Evolutionary conservation across 441 rosid genomes (phyloP).

Genomic region (Gossypium schwendimanii): DNA sequence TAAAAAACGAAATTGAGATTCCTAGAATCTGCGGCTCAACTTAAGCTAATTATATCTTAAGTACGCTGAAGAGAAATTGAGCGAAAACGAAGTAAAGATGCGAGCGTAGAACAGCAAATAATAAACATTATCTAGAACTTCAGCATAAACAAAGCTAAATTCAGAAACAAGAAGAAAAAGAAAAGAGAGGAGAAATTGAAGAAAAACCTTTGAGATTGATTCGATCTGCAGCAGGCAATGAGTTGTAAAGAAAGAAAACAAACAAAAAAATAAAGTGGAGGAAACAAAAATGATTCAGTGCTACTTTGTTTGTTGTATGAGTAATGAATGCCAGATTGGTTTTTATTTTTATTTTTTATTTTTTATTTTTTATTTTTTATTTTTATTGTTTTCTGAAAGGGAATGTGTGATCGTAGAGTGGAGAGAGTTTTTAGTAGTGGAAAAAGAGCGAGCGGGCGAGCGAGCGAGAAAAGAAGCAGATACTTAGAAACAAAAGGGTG

Average conservation of each 20-base stretch:
- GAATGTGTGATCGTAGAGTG: background rate
- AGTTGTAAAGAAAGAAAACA: constrained; percentile 22
- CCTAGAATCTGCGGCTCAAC: background rate
- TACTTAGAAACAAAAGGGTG: background rate
- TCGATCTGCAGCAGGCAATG: constrained; percentile 28
- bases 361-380: no score
- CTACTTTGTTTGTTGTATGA: background rate
- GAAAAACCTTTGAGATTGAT: constrained; percentile 22
- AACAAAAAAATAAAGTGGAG: background rate
- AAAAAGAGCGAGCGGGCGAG: constrained; percentile 1
- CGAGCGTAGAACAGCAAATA: background rate
- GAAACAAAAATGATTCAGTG: background rate
- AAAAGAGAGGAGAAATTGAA: background rate
- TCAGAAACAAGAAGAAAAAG: background rate
- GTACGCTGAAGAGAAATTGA: background rate
- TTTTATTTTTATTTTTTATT: background rate
- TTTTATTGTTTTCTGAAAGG: background rate
- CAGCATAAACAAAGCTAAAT: background rate
- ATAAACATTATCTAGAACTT: background rate
- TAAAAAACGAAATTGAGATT: background rate
- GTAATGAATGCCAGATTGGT: background rate
- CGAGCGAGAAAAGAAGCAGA: background rate
- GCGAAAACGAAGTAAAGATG: background rate
- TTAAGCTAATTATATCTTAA: background rate
- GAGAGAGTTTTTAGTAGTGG: background rate